Evolutionary conservation across 139 green algal genomes (phyloP), one percentile per base, ranked within the genome.

Genomic region (Haematococcus lacustris): DNA sequence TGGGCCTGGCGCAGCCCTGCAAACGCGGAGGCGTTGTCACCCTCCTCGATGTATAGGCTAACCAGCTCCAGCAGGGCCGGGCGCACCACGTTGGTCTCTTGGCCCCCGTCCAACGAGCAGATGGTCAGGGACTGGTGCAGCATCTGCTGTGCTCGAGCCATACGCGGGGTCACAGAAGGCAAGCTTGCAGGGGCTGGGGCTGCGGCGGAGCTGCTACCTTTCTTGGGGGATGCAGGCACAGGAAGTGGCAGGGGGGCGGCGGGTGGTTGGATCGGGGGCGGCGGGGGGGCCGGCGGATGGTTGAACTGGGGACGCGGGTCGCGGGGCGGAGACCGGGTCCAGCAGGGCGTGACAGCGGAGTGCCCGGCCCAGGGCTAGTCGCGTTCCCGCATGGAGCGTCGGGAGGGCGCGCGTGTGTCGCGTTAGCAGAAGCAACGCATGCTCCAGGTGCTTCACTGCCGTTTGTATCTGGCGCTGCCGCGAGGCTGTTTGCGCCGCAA

Each of bases 61-160:
- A 38, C 75, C 62, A 78, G 63, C 79, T 84, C 79, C n/a, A 84
- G 75, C 33, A 84, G 75, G 13, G 71, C 71, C 1, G 38, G 51
- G 0, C 75, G 74, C 79, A 76, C 76, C 1, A 80, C 1, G 34
- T 23, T 7, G 7, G 70, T 51, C 40, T 71, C 38, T 64, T 80
- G 75, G 32, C 75, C 75, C 2, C 70, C 75, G 53, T 80, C 75
- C 51, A 80, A 40, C 62, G 47, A 63, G 1, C 64, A 63, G 3
- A 80, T 38, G 1, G 57, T 73, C 7, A 80, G 57, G 34, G 51
- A 25, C 4, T 26, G 4, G 9, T 21, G 33, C 53, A 64, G 26
- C 53, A 64, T 7, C 21, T 21, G 4, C 26, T 64, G 9, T 9
- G 43, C 43, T 53, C 43, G 9, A 53, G n/a, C n/a, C n/a, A n/a